These are phyloP conservation scores for Cenchrus americanus DNA, from an alignment of 176 grass and related monocot genomes.

Conservation along the genomic window DNA sequence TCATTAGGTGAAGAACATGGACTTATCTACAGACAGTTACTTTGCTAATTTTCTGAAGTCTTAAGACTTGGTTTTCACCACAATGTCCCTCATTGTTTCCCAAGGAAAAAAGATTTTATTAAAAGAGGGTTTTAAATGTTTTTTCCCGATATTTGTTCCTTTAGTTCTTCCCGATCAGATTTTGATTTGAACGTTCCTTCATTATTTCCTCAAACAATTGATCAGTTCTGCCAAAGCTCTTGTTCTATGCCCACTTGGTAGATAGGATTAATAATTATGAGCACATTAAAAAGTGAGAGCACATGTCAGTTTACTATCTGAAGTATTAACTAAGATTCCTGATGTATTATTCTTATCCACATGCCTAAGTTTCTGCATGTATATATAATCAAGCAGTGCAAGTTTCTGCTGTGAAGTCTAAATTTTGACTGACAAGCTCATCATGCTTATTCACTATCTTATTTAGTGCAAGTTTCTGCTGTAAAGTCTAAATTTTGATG, in stretches of 20 bases:
- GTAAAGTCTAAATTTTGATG: neutral
- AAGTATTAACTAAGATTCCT: constrained; percentile 20
- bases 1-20: neutral
- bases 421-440: constrained; percentile 5
- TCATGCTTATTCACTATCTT: constrained; percentile 7
- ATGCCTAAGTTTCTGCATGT: constrained; percentile 8
- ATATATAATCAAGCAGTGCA: neutral
- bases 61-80: neutral
- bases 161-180: neutral
- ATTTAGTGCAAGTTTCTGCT: neutral
- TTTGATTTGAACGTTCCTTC: neutral
- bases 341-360: neutral
- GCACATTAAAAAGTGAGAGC: neutral
- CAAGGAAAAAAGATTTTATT: neutral
- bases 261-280: neutral
- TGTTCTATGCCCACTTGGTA: neutral
- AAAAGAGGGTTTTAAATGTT: neutral
- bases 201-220: neutral
- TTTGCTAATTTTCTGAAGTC: neutral
- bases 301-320: constrained; percentile 10
- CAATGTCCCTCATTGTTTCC: neutral
- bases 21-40: neutral
- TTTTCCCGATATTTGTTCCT: neutral
- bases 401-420: constrained; percentile 3
- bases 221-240: neutral